These are phyloP conservation scores for Dactylellina sp. DNA, from an alignment of 2,329 filamentous ascomycete genomes.

Conservation along the genomic window DNA sequence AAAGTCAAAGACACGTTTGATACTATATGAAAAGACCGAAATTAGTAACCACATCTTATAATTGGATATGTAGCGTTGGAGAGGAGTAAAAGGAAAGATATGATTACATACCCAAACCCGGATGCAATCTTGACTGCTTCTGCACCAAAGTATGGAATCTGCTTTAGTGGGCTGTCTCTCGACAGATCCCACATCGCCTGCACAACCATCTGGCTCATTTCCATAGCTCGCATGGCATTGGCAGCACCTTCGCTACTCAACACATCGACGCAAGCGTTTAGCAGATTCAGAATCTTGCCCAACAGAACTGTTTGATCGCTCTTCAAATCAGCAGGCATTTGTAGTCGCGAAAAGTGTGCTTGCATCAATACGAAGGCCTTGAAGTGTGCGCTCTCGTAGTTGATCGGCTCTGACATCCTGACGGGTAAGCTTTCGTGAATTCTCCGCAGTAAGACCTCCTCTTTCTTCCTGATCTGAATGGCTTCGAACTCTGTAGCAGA, in stretches of 20 bases:
- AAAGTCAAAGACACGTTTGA: conserved; percentile 96
- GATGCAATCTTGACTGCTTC: conserved; percentile 85
- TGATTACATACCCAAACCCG: conserved; percentile 75
- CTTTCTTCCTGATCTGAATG: conserved; percentile 92
- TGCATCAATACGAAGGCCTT: conserved; percentile 98
- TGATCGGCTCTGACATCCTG: conserved; percentile 83
- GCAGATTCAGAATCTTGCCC: conserved; percentile 83
- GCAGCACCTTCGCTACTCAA: conserved; percentile 94
- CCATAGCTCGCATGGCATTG: conserved; percentile 98
- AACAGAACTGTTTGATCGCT: conserved; percentile 94
- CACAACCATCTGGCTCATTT: conserved; percentile 98
- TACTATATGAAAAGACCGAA: conserved; percentile 66
- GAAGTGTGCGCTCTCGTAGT: conserved; percentile 95
- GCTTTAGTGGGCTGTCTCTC: conserved; percentile 92
- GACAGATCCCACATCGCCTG: conserved; percentile 92
- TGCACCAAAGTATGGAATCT: conserved; percentile 92
- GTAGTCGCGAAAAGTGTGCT: conserved; percentile 97
- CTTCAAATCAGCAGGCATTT: conserved; percentile 91
- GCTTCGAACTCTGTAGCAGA: conserved; percentile 96
- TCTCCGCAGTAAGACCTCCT: conserved; percentile 85
- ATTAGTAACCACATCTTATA: conserved; percentile 60
- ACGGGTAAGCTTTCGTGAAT: conserved; percentile 96
- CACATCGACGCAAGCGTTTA: conserved; percentile 93
- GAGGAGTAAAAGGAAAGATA: conserved; percentile 1
- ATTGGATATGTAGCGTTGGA: conserved; percentile 17